Conservation (phyloP, 768 basidiomycete genomes). For the Boletus barrowsii region DNA sequence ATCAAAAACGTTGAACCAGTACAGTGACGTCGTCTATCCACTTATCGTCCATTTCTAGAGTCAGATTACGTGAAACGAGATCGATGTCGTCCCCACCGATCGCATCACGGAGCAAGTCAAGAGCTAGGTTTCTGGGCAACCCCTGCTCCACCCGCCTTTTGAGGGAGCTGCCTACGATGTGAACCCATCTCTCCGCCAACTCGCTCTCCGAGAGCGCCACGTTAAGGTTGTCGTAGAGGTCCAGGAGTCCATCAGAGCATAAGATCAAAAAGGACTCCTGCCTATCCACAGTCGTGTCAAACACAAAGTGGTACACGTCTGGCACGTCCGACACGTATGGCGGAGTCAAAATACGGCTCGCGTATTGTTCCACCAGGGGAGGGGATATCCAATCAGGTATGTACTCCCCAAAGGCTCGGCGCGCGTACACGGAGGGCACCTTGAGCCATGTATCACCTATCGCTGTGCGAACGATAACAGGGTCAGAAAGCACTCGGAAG, state of each 20-base stretch:
- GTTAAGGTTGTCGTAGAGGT: slow-evolving; percentile 36
- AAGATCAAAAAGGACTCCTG: slow-evolving; percentile 36
- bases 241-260: slow-evolving; percentile 47
- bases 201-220: slow-evolving; percentile 21
- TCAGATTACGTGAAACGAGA: slow-evolving; percentile 42
- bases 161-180: slow-evolving; percentile 28
- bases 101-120: slow-evolving; percentile 40
- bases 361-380: slow-evolving; percentile 20
- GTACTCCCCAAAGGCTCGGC: slow-evolving; percentile 26
- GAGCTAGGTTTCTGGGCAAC: slow-evolving; percentile 34
- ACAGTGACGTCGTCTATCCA: slow-evolving; percentile 53
- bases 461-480: slow-evolving; percentile 20
- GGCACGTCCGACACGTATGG: slow-evolving; percentile 44
- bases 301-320: slow-evolving; percentile 38
- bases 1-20: slow-evolving; percentile 39
- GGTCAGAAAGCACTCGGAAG: slow-evolving; percentile 10
- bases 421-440: slow-evolving; percentile 33
- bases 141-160: slow-evolving; percentile 17
- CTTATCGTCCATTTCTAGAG: slow-evolving; percentile 48
- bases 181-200: slow-evolving; percentile 36
- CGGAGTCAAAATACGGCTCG: slow-evolving; percentile 40
- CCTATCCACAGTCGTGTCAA: slow-evolving; percentile 17
- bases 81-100: slow-evolving; percentile 41
- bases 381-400: slow-evolving; percentile 25
- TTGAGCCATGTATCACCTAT: slow-evolving; percentile 38